These are phyloP conservation scores for Agaricus sinodeliciosus DNA, from an alignment of 768 basidiomycete species.

Conservation along the genomic window DNA sequence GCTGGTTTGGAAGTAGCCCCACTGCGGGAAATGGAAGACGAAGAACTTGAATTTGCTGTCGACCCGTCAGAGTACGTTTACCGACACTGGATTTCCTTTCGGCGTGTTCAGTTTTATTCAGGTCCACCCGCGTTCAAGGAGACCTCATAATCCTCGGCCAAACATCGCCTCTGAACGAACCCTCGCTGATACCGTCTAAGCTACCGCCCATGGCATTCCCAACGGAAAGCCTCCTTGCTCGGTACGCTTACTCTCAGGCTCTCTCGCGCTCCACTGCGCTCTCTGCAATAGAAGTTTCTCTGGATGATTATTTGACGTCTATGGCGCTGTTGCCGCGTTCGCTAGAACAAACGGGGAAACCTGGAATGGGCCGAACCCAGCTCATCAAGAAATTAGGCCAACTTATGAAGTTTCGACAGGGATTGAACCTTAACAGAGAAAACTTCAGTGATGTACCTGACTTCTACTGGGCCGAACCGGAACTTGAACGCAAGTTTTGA, in stretches of 20 bases:
- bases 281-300: slow-evolving; percentile 77
- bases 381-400: slow-evolving; percentile 91
- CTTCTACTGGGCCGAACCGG: slow-evolving; percentile 93
- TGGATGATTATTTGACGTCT: slow-evolving; percentile 79
- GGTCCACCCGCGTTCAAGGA: slow-evolving; percentile 82
- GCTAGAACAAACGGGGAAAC: slow-evolving; percentile 73
- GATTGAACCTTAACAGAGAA: slow-evolving; percentile 82
- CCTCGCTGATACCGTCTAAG: slow-evolving; percentile 35
- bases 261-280: slow-evolving; percentile 85
- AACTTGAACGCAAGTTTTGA: slow-evolving; percentile 63
- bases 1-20: slow-evolving; percentile 56
- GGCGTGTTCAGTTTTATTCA: slow-evolving; percentile 21
- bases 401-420: slow-evolving; percentile 88
- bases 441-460: slow-evolving; percentile 88
- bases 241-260: slow-evolving; percentile 90
- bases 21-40: slow-evolving; percentile 69
- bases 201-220: slow-evolving; percentile 55
- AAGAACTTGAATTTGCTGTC: slow-evolving; percentile 88
- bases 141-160: slow-evolving; percentile 87
- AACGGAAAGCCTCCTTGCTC: slow-evolving; percentile 67
- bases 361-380: slow-evolving; percentile 71
- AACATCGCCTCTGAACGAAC: slow-evolving; percentile 50
- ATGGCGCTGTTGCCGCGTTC: slow-evolving; percentile 76
- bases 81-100: neutral
- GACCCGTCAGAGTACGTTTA: slow-evolving; percentile 72